Conservation (phyloP, 2,329 filamentous ascomycete species). For the Gyromitra esculenta region DNA sequence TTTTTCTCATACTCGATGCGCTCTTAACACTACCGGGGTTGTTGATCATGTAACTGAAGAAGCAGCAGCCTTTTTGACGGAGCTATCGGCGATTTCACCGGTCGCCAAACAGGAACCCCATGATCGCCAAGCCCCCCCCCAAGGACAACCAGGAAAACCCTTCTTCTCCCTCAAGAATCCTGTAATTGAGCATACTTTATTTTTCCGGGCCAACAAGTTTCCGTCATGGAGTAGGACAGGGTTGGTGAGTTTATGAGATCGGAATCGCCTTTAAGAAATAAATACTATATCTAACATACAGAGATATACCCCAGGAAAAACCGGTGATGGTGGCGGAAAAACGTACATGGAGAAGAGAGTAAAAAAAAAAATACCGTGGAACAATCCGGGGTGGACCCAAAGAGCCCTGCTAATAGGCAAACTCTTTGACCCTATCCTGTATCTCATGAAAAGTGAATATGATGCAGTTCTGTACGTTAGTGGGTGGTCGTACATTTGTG, state of each 20-base stretch:
- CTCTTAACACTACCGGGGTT: slow-evolving; percentile 18
- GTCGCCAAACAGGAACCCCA: slow-evolving; percentile 10
- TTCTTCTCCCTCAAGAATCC: not conserved
- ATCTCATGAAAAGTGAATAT: slow-evolving; percentile 21
- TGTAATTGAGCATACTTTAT: slow-evolving; percentile 5
- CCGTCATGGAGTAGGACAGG: slow-evolving; percentile 3
- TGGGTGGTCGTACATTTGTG: slow-evolving; percentile 30
- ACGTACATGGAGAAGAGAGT: slow-evolving; percentile 40
- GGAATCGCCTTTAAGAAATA: slow-evolving; percentile 20
- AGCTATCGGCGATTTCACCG: slow-evolving; percentile 34
- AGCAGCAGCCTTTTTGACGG: slow-evolving; percentile 13
- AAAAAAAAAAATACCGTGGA: slow-evolving; percentile 40
- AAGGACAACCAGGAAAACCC: slow-evolving; percentile 11
- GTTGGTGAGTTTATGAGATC: not conserved
- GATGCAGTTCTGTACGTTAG: slow-evolving; percentile 9
- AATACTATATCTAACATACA: slow-evolving; percentile 25
- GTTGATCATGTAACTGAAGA: slow-evolving; percentile 17
- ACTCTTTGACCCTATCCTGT: slow-evolving; percentile 43
- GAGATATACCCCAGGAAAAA: slow-evolving; percentile 34
- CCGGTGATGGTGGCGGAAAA: slow-evolving; percentile 41
- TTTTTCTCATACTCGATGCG: slow-evolving; percentile 19
- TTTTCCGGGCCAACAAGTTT: slow-evolving; percentile 7
- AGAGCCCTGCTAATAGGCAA: slow-evolving; percentile 7
- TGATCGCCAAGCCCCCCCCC: slow-evolving; percentile 6
- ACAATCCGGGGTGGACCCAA: slow-evolving; percentile 18